Evolutionary conservation across 2,329 filamentous ascomycete genomes (phyloP), one percentile per base, ranked within the genome.

Genomic region (Thelonectria rubi): DNA sequence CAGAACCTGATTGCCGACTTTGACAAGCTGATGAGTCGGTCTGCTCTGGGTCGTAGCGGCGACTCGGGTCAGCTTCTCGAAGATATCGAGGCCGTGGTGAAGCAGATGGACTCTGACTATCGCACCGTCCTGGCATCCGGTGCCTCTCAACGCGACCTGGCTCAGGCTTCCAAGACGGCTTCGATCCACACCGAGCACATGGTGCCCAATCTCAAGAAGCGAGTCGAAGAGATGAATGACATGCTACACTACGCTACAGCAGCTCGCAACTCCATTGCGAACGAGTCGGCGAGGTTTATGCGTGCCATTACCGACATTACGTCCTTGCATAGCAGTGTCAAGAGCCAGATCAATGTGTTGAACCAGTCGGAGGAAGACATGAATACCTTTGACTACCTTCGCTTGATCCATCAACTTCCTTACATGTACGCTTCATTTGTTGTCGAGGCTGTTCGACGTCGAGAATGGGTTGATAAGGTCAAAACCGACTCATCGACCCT

Each of bases 401-500:
- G 89, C 17, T 82, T 92, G 20, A 89, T 97, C 37, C 89, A 94
- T 45, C 88, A 94, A 65, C 84, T 98, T 30, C 95, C 95, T 0
- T 90, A 91, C 58, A 88, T 97, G 69, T 99, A 98, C 74, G 94
- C 94, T 0, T 94, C 93, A 2, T 91, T 97, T 60, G 81, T 97
- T 18, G 86, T 92, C 3, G 95, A 99, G 77, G 91, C 93, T 15
- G 87, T 97, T 42, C 87, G 92, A 59, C 89, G 95, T 20, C 89
- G 89, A 34, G 94, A 97, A 77, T 99, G 95, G 94, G 88, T 87
- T 12, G 92, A 97, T 54, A 97, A 97, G 77, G 90, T 98, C 76
- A 92, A 91, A 73, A 85, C 87, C 2, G 95, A 98, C 71, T 95
- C 94, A 1, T 89, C 91, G 2, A 92, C 91, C 0, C 80, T 99